phyloP scores from a whole-genome alignment of 805 yeast species.

The Ogataea thermomethanolica region DNA sequence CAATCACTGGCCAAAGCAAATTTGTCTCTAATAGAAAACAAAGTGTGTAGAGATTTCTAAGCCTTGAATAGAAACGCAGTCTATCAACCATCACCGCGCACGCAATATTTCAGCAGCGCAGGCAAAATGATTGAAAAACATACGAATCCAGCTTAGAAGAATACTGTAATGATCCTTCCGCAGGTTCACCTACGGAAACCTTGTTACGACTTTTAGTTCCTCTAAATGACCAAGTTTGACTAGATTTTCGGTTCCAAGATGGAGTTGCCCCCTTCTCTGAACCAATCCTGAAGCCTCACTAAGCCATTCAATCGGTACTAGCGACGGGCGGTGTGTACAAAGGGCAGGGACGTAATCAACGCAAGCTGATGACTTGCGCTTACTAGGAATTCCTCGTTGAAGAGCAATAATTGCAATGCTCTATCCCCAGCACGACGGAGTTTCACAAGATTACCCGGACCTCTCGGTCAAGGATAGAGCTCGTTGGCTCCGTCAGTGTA shows the following conservation, averaged over 20 bases:
- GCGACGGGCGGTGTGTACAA: slow-evolving; percentile 6
- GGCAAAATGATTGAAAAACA: not conserved
- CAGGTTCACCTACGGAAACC: slow-evolving; percentile 13
- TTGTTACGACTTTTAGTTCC: slow-evolving; percentile 12
- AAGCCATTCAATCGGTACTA: slow-evolving; percentile 12
- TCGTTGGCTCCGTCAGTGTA: slow-evolving; percentile 12
- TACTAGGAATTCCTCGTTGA: slow-evolving; percentile 8
- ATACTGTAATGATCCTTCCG: slow-evolving; percentile 12
- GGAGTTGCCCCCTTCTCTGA: slow-evolving; percentile 13
- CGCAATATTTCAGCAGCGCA: slow-evolving; percentile 11
- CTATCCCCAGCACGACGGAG: slow-evolving; percentile 12
- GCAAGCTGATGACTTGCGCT: slow-evolving; percentile 9
- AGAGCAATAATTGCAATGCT: slow-evolving; percentile 11
- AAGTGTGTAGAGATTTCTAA: slow-evolving; percentile 9
- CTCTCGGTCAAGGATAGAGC: slow-evolving; percentile 11
- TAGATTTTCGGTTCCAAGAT: slow-evolving; percentile 9
- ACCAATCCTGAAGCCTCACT: slow-evolving; percentile 11
- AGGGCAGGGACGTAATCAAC: slow-evolving; percentile 9
- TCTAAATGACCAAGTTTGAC: slow-evolving; percentile 11
- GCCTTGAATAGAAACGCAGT: slow-evolving; percentile 1
- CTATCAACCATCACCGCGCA: slow-evolving; percentile 5
- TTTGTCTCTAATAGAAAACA: slow-evolving; percentile 13
- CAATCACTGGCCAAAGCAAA: slow-evolving; percentile 12
- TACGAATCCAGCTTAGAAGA: slow-evolving; percentile 7
- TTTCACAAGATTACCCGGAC: slow-evolving; percentile 7